Conservation (phyloP, 1,284 basidiomycete species). For the Trichosporon inkin region DNA sequence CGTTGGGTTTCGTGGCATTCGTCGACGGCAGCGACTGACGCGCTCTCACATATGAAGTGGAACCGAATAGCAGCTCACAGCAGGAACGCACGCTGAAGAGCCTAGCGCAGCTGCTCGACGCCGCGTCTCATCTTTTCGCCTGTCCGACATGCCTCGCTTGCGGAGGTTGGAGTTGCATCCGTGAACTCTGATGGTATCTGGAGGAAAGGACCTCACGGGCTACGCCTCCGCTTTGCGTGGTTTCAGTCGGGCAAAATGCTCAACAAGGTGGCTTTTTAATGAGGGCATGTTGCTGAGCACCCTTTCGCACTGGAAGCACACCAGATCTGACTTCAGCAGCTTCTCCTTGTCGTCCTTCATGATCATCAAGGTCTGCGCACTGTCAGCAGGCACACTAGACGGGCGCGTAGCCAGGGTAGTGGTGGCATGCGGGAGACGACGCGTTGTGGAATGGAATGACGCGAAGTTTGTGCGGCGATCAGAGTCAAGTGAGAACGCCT, state of each 20-base stretch:
- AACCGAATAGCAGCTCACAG: too few species aligned
- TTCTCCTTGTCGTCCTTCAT: conserved; percentile 50
- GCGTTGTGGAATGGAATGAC: background rate
- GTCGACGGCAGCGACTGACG: too few species aligned
- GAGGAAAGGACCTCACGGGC: background rate
- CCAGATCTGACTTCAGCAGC: conserved; percentile 63
- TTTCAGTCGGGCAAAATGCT: conserved; percentile 31
- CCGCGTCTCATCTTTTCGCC: too few species aligned
- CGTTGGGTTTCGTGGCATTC: too few species aligned
- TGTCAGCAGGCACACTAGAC: background rate
- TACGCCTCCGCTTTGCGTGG: background rate
- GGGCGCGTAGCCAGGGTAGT: too few species aligned
- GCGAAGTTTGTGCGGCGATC: background rate
- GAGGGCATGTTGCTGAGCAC: conserved; percentile 67
- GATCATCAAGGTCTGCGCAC: conserved; percentile 52
- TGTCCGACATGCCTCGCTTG: too few species aligned
- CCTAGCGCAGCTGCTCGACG: too few species aligned
- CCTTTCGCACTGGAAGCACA: conserved; percentile 63
- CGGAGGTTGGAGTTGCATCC: too few species aligned
- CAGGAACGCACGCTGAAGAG: too few species aligned
- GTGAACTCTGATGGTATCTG: background rate
- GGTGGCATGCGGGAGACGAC: too few species aligned
- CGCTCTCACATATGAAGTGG: too few species aligned
- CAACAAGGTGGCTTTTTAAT: conserved; percentile 58
- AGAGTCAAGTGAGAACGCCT: background rate